Base-by-base conservation (phyloP, 805 yeast genomes). In the Saccharomyces paradoxus region DNA sequence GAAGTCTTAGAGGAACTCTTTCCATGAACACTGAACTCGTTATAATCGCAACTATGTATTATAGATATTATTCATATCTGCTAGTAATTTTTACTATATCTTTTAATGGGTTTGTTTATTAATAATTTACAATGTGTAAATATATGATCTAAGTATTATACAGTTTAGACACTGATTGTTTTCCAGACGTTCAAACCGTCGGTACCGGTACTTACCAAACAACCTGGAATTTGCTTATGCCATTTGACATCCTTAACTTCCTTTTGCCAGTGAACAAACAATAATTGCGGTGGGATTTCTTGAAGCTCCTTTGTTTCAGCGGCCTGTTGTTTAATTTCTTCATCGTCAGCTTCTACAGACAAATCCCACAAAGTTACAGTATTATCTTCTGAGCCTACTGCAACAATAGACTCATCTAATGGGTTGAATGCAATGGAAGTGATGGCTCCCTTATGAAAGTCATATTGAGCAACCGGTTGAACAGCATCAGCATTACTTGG, bases 271-370 rank as follows among this genome's bases (percentile, higher is more conserved):
- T 94, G 99, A 48, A 92, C 96, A 74, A 94, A 94, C 69, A 94
- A 76, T 64, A 94, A 78, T 72, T 94, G 99, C 24, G 98, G 94
- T 17, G 99, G 99, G 59, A 92, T 88, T 64, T 87, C 95, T 60
- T 84, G 84, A 60, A 94, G 76, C 63, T 91, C 97, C 62, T 80
- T 79, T 46, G 84, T 80, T 63, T 86, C 94, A 55, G 82, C 79
- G 63, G 82, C 81, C 73, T 92, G 97, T 66, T 86, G 87, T 55
- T 87, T 83, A 60, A 92, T 87, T 72, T 92, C 99, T 68, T 92
- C 98, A 68, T 94, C 98, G 71, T 91, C 99, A 3, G 98, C 98
- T 74, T 94, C 99, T 14, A 94, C 99, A 12, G 97, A 92, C 69
- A 94, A 78, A 75, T 94, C 99, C 99, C 99, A 94, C 60, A 94